Evolutionary conservation across 352 stramenopile genomes (phyloP).

Genomic region (Globisporangium heterothallicum): DNA sequence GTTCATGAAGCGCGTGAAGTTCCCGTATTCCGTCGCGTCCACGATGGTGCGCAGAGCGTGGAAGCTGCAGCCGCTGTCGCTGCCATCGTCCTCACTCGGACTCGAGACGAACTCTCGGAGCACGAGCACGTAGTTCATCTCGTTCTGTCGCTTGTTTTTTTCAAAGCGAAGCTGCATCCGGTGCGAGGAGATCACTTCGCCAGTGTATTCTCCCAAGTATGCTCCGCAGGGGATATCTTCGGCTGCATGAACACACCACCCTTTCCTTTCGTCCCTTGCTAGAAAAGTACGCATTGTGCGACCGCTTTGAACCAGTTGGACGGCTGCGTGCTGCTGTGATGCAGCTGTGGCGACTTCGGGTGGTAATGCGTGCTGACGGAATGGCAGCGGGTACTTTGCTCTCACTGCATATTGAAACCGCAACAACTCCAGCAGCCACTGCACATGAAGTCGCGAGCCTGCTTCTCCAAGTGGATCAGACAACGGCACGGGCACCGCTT

Average conservation of each 20-base stretch:
- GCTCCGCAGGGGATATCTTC: constrained; percentile 23
- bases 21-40: constrained; percentile 38
- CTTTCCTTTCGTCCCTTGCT: constrained; percentile 21
- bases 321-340: constrained; percentile 11
- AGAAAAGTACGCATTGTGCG: constrained; percentile 29
- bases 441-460: neutral
- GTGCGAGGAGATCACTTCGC: constrained; percentile 43
- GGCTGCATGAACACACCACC: constrained; percentile 37
- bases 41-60: constrained; percentile 52
- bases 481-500: neutral
- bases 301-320: constrained; percentile 19
- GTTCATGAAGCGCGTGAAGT: constrained; percentile 69
- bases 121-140: constrained; percentile 49
- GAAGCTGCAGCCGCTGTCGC: constrained; percentile 3
- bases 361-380: constrained; percentile 21
- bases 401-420: constrained; percentile 29
- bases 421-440: constrained; percentile 13
- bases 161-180: constrained; percentile 33
- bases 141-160: constrained; percentile 16
- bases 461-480: neutral
- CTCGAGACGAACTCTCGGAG: constrained; percentile 37
- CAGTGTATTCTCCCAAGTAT: constrained; percentile 64
- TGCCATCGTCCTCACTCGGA: neutral
- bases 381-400: constrained; percentile 19
- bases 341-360: constrained; percentile 14